These are phyloP conservation scores for Solanum lycopersicoides DNA, from an alignment of 257 asterid species.

Conservation along the genomic window DNA sequence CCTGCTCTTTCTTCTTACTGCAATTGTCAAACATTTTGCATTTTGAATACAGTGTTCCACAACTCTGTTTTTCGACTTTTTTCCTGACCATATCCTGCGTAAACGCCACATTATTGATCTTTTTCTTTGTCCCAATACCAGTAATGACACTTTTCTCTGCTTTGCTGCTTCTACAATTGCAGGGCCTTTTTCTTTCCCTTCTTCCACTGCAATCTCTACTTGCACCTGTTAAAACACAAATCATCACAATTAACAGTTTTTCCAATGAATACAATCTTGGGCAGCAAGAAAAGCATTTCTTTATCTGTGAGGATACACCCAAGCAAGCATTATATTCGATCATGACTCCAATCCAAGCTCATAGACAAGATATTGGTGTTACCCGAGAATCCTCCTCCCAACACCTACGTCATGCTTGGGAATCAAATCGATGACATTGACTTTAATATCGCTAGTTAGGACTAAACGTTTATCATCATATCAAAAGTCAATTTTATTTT, in stretches of 20 bases:
- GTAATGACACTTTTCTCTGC: slow-evolving; percentile 31
- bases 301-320: not conserved
- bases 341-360: not conserved
- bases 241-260: not conserved
- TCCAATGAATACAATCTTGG: not conserved
- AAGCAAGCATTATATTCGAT: no score
- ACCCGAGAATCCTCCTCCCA: not conserved
- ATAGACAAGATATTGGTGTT: not conserved
- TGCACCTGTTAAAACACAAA: slow-evolving; percentile 30
- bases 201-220: slow-evolving; percentile 50
- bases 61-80: slow-evolving; percentile 23
- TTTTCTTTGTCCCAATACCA: slow-evolving; percentile 70
- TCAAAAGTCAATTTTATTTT: not conserved
- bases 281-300: not conserved
- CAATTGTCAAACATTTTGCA: slow-evolving; percentile 82
- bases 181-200: slow-evolving; percentile 64
- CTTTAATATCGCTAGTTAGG: not conserved
- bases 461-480: not conserved
- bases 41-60: slow-evolving; percentile 72
- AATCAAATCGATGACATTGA: not conserved
- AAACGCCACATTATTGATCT: slow-evolving; percentile 44
- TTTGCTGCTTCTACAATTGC: slow-evolving; percentile 61
- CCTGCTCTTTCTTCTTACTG: slow-evolving; percentile 68
- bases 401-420: not conserved
- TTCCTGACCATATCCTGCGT: slow-evolving; percentile 44